Percentiles rank a stretch among this genome's conserved stretches.
Conservation (phyloP, 106 monocot genomes). For the Narthecium ossifragum region DNA sequence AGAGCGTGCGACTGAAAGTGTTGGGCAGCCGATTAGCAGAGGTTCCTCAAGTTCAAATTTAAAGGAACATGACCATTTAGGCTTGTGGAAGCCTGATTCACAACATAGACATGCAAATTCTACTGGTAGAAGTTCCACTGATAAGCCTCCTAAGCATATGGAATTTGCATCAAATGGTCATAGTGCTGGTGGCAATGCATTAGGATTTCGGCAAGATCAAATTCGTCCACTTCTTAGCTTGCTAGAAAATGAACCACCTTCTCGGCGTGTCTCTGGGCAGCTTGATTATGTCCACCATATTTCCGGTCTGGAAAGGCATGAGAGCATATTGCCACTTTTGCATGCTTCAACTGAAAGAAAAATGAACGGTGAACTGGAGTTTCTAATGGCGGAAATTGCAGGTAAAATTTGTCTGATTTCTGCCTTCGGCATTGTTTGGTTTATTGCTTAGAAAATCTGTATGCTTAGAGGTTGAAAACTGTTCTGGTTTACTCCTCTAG, state of each 20-base stretch:
- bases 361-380: constrained; percentile 90
- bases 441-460: too few relatives aligned
- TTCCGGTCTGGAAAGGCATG: constrained; percentile 77
- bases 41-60: constrained; percentile 15
- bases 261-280: constrained; percentile 86
- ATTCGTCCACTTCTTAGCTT: constrained; percentile 83
- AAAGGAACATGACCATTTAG: constrained; percentile 41
- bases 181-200: constrained; percentile 13
- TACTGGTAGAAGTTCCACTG: constrained; percentile 62
- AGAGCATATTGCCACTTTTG: constrained; percentile 86
- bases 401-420: constrained; percentile 62
- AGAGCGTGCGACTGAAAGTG: constrained; percentile 36
- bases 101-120: constrained; percentile 41
- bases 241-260: constrained; percentile 91
- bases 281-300: constrained; percentile 87
- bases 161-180: constrained; percentile 49
- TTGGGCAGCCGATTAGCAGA: constrained; percentile 15
- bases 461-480: too few relatives aligned
- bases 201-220: constrained; percentile 44
- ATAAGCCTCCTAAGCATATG: constrained; percentile 53
- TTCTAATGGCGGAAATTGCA: constrained; percentile 92
- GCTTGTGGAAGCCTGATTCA: constrained; percentile 29
- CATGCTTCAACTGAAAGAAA: constrained; percentile 86
- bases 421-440: not conserved
- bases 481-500: too few relatives aligned